Base-by-base conservation (phyloP, 768 basidiomycete species). In the Gloeostereum incarnatum region DNA sequence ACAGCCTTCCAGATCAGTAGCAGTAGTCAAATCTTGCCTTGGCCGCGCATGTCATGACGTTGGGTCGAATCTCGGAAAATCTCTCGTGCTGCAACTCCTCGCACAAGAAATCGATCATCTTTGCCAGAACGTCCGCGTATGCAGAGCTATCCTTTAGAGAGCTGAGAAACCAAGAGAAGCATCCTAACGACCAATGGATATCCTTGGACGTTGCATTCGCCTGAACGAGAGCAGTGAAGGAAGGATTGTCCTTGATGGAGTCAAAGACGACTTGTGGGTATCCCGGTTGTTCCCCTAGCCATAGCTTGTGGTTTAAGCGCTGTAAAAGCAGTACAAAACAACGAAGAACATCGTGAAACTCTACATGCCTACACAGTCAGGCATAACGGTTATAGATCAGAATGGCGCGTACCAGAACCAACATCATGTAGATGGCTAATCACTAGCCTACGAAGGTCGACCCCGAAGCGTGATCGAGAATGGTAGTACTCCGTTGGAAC, bases 1-100 rank as follows among this genome's bases (percentile, higher is more conserved):
- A 17, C 2, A 30, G 29, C 13, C 13, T 13, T 30, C 29, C 13
- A 30, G 29, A 3, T 13, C 13, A 9, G 14, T 29, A 14, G 17
- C 13, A 6, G 29, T 30, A 30, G 13, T 30, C 29, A 4, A 30
- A 6, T 2, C 29, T 60, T 52, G 90, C 92, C 46, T 69, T 66
- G 31, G 77, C 59, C 3, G 81, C 80, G 21, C 71, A 61, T 19
- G 64, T 52, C 59, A 90, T 74, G 13, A 78, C 71, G 17, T 60
- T 58, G 1, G 85, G 77, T 11, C 81, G 71, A 16, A 73, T 59
- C 18, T 65, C 61, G 35, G 64, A 57, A 51, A 86, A 83, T 3
- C 84, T 71, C 40, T 79, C 74, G 46, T 90, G 86, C 51, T 92
- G 90, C 14, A 86, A 57, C 45, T 87, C 80, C 51, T 85, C 86